phyloP scores from a whole-genome alignment of 169 alveolate genomes.

The Neospora caninum region DNA sequence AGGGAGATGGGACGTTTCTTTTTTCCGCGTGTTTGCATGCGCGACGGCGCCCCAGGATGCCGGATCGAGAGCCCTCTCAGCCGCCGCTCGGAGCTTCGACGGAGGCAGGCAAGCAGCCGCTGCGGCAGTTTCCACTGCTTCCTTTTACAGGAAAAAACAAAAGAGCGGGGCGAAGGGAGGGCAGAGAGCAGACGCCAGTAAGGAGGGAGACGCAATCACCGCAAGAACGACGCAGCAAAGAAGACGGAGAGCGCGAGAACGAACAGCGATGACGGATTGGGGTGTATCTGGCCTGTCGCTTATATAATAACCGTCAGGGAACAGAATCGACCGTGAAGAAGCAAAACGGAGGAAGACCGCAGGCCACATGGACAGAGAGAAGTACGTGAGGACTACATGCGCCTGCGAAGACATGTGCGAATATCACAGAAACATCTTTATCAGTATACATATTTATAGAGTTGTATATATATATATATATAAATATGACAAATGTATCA shows the following conservation, averaged over 20 bases:
- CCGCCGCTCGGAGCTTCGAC: not conserved
- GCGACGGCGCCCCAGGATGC: not conserved
- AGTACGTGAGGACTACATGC: too few species aligned
- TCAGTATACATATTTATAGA: not conserved
- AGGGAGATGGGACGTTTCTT: not conserved
- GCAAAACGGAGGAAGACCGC: too few species aligned
- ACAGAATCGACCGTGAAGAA: too few species aligned
- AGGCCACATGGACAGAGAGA: too few species aligned
- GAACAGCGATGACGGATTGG: too few species aligned
- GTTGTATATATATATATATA: not conserved
- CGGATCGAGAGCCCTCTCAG: not conserved
- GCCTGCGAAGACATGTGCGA: not conserved
- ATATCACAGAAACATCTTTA: not conserved
- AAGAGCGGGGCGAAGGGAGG: too few species aligned
- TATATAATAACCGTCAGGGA: too few species aligned
- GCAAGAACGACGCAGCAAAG: too few species aligned
- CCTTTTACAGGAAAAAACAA: not conserved
- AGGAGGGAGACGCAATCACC: too few species aligned
- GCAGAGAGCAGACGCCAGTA: too few species aligned
- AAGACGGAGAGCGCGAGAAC: too few species aligned
- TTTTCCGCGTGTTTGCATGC: not conserved
- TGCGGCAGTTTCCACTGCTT: slow-evolving; percentile 4
- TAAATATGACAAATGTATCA: not conserved
- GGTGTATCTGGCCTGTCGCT: too few species aligned
- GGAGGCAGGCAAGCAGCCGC: slow-evolving; percentile 21